A percentile compares a stretch with the other conserved stretches of the same genome.
phyloP scores from a whole-genome alignment of 371 early-diverging fungal genomes.

The Mucor velutinosus region DNA sequence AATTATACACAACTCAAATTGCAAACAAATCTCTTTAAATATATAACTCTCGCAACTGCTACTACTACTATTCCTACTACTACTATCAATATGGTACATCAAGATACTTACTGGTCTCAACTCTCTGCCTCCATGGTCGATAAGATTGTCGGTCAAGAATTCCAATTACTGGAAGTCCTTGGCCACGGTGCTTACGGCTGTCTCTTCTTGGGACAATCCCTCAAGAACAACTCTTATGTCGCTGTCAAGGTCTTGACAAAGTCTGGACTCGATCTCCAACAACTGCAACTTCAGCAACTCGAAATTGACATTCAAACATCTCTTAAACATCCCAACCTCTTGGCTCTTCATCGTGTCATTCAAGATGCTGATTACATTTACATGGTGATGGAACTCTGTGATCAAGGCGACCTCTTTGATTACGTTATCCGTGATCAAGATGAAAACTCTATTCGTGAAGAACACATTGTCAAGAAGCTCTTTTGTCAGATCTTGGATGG shows the following conservation, averaged over 20 bases:
- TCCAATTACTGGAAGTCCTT: slow-evolving; percentile 56
- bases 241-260: slow-evolving; percentile 79
- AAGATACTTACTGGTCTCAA: slow-evolving; percentile 36
- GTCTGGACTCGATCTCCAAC: slow-evolving; percentile 57
- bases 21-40: not conserved
- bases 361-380: slow-evolving; percentile 55
- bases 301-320: slow-evolving; percentile 76
- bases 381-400: slow-evolving; percentile 68
- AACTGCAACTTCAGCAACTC: slow-evolving; percentile 67
- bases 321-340: slow-evolving; percentile 70
- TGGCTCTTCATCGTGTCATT: slow-evolving; percentile 57
- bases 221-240: slow-evolving; percentile 45
- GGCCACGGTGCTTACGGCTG: slow-evolving; percentile 69
- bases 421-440: slow-evolving; percentile 53
- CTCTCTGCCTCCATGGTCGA: slow-evolving; percentile 37
- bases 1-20: slow-evolving; percentile 5
- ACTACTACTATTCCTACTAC: not conserved
- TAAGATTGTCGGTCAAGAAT: slow-evolving; percentile 31
- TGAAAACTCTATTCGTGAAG: slow-evolving; percentile 33
- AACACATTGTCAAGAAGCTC: slow-evolving; percentile 42
- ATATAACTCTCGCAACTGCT: slow-evolving; percentile 4
- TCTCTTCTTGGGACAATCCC: slow-evolving; percentile 58
- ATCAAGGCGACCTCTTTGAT: slow-evolving; percentile 67
- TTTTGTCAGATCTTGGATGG: slow-evolving; percentile 61
- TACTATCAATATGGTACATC: slow-evolving; percentile 8